Conservation (phyloP, 352 stramenopile species). For the Phytophthora citrophthora region DNA sequence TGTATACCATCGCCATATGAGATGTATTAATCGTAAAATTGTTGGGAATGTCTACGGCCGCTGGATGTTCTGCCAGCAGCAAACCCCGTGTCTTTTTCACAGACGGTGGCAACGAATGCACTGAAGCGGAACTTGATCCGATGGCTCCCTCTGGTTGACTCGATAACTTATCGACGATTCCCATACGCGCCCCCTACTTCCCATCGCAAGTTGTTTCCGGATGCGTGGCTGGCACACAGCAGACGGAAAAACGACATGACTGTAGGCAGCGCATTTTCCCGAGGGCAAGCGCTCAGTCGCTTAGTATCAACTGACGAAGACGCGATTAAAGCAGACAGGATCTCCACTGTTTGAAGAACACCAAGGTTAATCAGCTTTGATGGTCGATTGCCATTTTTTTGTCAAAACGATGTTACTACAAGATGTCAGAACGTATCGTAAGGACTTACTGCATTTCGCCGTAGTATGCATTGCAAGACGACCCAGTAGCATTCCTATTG, state of each 20-base stretch:
- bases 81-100: constrained; percentile 5
- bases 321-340: neutral
- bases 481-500: too few relatives aligned
- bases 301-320: neutral
- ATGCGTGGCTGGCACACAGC: constrained; percentile 2
- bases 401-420: too few relatives aligned
- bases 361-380: too few relatives aligned
- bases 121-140: too few relatives aligned
- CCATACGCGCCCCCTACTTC: constrained; percentile 1
- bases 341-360: too few relatives aligned
- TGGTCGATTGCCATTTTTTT: too few relatives aligned
- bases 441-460: too few relatives aligned
- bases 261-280: neutral
- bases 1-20: neutral
- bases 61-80: neutral
- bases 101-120: neutral
- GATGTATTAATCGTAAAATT: neutral
- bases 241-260: neutral
- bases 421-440: too few relatives aligned
- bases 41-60: constrained; percentile 2
- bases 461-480: too few relatives aligned
- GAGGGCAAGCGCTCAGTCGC: neutral
- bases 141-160: too few relatives aligned
- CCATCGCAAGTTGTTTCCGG: constrained; percentile 10
- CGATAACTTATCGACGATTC: too few relatives aligned